These are phyloP conservation scores for Hyphodiscus sp. DNA, from an alignment of 2,329 filamentous ascomycete genomes.

Conservation along the genomic window DNA sequence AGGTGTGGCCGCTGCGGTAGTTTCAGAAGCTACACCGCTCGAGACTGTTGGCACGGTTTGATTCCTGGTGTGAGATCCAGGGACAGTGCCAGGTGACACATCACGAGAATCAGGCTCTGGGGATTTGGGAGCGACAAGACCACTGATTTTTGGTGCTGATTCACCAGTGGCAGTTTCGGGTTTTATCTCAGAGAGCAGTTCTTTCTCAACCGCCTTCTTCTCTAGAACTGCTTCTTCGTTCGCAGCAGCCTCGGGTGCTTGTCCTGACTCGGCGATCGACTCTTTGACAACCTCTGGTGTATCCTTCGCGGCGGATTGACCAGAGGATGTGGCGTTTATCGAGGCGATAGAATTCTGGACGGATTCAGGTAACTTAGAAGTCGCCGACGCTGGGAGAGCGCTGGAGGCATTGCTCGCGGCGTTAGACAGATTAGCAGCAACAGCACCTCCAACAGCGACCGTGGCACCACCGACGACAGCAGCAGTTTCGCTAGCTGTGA, in stretches of 20 bases:
- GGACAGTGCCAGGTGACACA: conserved; percentile 27
- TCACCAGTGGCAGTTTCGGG: conserved; percentile 28
- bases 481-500: conserved; percentile 37
- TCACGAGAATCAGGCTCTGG: conserved; percentile 23
- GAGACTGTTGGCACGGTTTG: conserved; percentile 22
- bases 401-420: conserved; percentile 30
- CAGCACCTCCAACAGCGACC: conserved; percentile 37
- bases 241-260: conserved; percentile 64
- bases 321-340: conserved; percentile 38
- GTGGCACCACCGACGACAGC: conserved; percentile 37
- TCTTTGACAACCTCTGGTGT: conserved; percentile 52
- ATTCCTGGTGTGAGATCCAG: conserved; percentile 20
- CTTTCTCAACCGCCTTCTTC: conserved; percentile 67
- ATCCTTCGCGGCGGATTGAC: conserved; percentile 40
- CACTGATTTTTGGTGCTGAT: conserved; percentile 22
- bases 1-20: conserved; percentile 14
- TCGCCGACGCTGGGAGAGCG: conserved; percentile 47
- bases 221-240: conserved; percentile 64
- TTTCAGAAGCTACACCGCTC: conserved; percentile 18
- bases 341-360: conserved; percentile 46
- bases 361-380: conserved; percentile 45
- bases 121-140: conserved; percentile 19
- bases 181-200: conserved; percentile 62
- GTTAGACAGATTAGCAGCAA: conserved; percentile 31
- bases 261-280: conserved; percentile 50